phyloP scores from a whole-genome alignment of 192 early-diverging fungal species.

The Geranomyces variabilis region DNA sequence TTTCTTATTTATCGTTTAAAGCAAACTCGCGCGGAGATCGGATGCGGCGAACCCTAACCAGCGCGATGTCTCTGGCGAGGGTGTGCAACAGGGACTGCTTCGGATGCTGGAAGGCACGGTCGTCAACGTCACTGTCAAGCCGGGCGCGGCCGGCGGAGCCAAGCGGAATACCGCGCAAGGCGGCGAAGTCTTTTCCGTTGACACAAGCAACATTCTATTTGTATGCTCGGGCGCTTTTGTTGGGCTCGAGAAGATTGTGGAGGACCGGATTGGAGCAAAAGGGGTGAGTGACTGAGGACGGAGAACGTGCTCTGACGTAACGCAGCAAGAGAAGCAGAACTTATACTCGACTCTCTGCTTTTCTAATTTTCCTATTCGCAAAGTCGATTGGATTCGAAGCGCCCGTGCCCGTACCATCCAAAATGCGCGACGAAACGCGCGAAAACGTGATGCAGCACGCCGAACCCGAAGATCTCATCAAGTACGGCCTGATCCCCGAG shows the following conservation, averaged over 20 bases:
- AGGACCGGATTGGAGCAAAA: constrained; percentile 72
- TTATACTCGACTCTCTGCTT: neutral
- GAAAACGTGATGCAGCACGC: constrained; percentile 62
- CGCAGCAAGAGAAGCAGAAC: neutral
- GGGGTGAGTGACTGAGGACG: constrained; percentile 41
- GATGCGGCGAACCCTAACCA: constrained; percentile 62
- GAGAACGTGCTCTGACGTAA: too few relatives aligned
- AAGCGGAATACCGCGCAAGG: constrained; percentile 29
- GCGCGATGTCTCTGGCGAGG: constrained; percentile 86
- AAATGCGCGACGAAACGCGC: constrained; percentile 5
- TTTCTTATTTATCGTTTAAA: neutral
- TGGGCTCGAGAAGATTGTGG: constrained; percentile 79
- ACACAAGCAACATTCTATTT: constrained; percentile 91
- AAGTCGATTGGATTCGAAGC: constrained; percentile 79
- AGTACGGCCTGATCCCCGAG: constrained; percentile 88
- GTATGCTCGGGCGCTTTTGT: constrained; percentile 89
- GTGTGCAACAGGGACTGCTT: constrained; percentile 83
- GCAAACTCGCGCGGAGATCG: constrained; percentile 79
- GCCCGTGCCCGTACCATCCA: constrained; percentile 27
- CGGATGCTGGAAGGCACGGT: constrained; percentile 89
- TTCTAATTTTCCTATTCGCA: neutral
- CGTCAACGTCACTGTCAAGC: constrained; percentile 83
- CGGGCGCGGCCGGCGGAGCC: constrained; percentile 54
- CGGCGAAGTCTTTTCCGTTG: constrained; percentile 82
- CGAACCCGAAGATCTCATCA: constrained; percentile 78